These are phyloP conservation scores for Aspergillus hiratsukae DNA, from an alignment of 2,329 filamentous ascomycete species.

Conservation along the genomic window DNA sequence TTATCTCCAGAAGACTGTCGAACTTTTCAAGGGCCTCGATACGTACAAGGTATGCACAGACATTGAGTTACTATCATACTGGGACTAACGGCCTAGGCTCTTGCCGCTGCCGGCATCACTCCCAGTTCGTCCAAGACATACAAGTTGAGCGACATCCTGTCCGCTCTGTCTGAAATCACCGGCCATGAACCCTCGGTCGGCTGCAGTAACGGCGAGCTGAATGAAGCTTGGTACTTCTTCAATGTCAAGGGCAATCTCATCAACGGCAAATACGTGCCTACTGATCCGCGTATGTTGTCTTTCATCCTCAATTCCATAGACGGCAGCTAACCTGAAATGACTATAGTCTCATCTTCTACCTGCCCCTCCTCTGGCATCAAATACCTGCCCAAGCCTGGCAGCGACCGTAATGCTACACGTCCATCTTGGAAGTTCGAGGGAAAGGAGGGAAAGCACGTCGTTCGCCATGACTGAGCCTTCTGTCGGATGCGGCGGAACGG, in stretches of 20 bases:
- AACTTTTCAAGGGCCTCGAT: constrained; percentile 53
- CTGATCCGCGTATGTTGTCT: constrained; percentile 43
- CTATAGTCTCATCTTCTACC: constrained; percentile 42
- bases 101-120: constrained; percentile 52
- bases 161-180: constrained; percentile 45
- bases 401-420: background rate
- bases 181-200: constrained; percentile 49
- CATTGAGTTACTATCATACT: background rate
- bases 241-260: constrained; percentile 54
- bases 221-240: constrained; percentile 54
- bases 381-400: constrained; percentile 56
- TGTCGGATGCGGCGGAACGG: background rate
- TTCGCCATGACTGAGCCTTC: background rate
- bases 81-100: constrained; percentile 33
- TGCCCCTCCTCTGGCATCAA: constrained; percentile 62
- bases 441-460: background rate
- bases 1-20: constrained; percentile 53
- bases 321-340: background rate
- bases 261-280: constrained; percentile 56
- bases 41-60: constrained; percentile 44
- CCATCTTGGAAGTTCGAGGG: background rate
- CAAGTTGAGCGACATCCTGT: constrained; percentile 47
- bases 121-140: constrained; percentile 50
- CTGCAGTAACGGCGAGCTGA: constrained; percentile 46
- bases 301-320: background rate